Base-by-base conservation (phyloP, 2,329 filamentous ascomycete genomes). In the Zasmidium citrigriseum region DNA sequence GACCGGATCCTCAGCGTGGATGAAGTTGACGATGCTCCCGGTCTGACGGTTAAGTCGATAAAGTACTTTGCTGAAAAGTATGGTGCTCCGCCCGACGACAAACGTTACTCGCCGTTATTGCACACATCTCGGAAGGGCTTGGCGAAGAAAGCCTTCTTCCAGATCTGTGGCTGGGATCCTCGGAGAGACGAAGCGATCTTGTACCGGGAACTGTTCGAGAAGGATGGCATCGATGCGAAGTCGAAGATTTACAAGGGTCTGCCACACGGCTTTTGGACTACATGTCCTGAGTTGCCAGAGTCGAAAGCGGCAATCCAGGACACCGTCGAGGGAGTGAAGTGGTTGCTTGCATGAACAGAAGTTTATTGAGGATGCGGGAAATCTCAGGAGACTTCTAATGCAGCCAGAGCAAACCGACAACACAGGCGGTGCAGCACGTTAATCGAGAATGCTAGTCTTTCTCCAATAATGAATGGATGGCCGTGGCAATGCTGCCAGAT, bases 101-200 rank as follows among this genome's bases (percentile, higher is more conserved):
- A 51, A 22, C 3, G 54, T 14, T 51, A 56, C 24, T 56, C 46
- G 23, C 54, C 54, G 2, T 12, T 56, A 16, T 34, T 51, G 11
- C 44, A 41, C 29, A 21, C 25, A 1, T 49, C 45, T 22, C 45
- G 53, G 10, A 50, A 50, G 16, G 53, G 27, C 12, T 24, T 50
- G 27, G 45, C 53, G 21, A 55, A 49, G 46, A 55, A 55, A 14
- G 46, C 46, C 1, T 55, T 49, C 41, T 58, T 58, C 24, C 55
- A 58, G 44, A 58, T 46, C 18, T 58, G 55, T 44, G 50, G 55
- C 10, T 52, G 41, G 49, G 55, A 58, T 67, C 47, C 34, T 11
- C 14, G 34, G 34, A 41, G 34, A 16, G 34, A 41, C 14, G 34
- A 41, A 24, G 48, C 47, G 21, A 51, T 57, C 24, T 21, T 52